Evolutionary conservation across 352 stramenopile genomes (phyloP).

Genomic region (Phytophthora pisi): DNA sequence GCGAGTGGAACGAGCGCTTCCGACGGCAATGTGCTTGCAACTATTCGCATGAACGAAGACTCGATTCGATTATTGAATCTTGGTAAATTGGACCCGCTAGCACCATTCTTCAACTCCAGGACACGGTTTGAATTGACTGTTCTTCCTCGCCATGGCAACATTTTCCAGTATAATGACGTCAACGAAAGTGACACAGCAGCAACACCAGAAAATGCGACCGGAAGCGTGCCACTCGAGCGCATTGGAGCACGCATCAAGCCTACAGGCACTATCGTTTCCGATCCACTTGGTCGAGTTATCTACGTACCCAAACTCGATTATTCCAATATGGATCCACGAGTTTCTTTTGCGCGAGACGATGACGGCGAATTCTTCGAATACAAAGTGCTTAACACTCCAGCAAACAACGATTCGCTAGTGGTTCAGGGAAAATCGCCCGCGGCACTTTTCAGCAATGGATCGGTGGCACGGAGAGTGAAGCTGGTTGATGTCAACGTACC

Average conservation of each 20-base stretch:
- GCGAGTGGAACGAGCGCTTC: not conserved
- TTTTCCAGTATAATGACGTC: slow-evolving; percentile 56
- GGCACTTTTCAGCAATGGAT: slow-evolving; percentile 18
- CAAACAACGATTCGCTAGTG: slow-evolving; percentile 11
- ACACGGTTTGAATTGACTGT: slow-evolving; percentile 40
- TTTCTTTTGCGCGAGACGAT: not conserved
- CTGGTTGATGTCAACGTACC: slow-evolving; percentile 59
- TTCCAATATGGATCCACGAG: slow-evolving; percentile 40
- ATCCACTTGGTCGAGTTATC: slow-evolving; percentile 40
- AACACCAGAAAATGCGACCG: not conserved
- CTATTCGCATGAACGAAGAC: slow-evolving; percentile 61
- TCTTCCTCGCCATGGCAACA: slow-evolving; percentile 45
- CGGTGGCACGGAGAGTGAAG: slow-evolving; percentile 38
- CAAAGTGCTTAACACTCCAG: slow-evolving; percentile 18
- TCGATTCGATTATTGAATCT: slow-evolving; percentile 46
- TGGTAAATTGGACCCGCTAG: slow-evolving; percentile 45
- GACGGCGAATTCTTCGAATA: slow-evolving; percentile 49
- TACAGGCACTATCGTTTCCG: slow-evolving; percentile 23
- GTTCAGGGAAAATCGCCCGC: slow-evolving; percentile 17
- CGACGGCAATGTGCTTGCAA: slow-evolving; percentile 12
- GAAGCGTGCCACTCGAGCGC: slow-evolving; percentile 9
- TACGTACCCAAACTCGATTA: slow-evolving; percentile 62
- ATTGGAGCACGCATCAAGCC: slow-evolving; percentile 29
- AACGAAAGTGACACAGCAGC: not conserved
- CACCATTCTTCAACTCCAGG: slow-evolving; percentile 35